phyloP scores from a whole-genome alignment of 2,329 filamentous ascomycete genomes.

The Davidsoniella neocaledoniae region DNA sequence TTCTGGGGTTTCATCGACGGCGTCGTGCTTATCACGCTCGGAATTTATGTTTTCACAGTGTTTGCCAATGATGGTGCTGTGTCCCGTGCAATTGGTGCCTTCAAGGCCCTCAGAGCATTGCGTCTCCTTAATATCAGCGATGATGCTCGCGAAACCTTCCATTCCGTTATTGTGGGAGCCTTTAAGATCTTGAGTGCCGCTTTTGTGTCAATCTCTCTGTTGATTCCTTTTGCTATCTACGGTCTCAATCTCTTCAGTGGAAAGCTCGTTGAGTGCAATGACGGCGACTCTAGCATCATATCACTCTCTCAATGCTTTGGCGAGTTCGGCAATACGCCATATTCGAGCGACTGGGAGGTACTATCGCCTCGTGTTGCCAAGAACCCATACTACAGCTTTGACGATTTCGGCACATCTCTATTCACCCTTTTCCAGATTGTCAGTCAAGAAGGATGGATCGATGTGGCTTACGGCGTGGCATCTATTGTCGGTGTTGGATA shows the following conservation, averaged over 20 bases:
- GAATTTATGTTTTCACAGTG: slow-evolving; percentile 82
- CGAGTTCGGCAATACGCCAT: slow-evolving; percentile 64
- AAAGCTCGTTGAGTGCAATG: slow-evolving; percentile 62
- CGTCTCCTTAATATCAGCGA: slow-evolving; percentile 90
- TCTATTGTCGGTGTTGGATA: slow-evolving; percentile 59
- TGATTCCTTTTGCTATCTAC: slow-evolving; percentile 95
- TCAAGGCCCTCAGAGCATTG: slow-evolving; percentile 87
- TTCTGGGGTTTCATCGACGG: slow-evolving; percentile 96
- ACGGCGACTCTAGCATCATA: slow-evolving; percentile 30
- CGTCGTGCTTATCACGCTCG: slow-evolving; percentile 77
- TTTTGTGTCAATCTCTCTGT: slow-evolving; percentile 81
- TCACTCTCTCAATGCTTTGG: slow-evolving; percentile 62
- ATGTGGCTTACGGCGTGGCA: slow-evolving; percentile 76
- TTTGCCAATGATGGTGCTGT: slow-evolving; percentile 68
- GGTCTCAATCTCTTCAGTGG: slow-evolving; percentile 86
- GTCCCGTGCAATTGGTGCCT: slow-evolving; percentile 82
- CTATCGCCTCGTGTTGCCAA: slow-evolving; percentile 64
- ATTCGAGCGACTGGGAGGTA: slow-evolving; percentile 57
- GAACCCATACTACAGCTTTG: slow-evolving; percentile 82
- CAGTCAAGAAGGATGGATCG: slow-evolving; percentile 93
- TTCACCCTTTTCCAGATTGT: slow-evolving; percentile 98
- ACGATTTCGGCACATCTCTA: slow-evolving; percentile 81
- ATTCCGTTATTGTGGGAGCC: slow-evolving; percentile 84
- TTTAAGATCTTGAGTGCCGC: slow-evolving; percentile 91
- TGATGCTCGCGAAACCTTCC: slow-evolving; percentile 88